Base-by-base conservation (phyloP, 2,329 filamentous ascomycete genomes). In the Pseudopithomyces chartarum region DNA sequence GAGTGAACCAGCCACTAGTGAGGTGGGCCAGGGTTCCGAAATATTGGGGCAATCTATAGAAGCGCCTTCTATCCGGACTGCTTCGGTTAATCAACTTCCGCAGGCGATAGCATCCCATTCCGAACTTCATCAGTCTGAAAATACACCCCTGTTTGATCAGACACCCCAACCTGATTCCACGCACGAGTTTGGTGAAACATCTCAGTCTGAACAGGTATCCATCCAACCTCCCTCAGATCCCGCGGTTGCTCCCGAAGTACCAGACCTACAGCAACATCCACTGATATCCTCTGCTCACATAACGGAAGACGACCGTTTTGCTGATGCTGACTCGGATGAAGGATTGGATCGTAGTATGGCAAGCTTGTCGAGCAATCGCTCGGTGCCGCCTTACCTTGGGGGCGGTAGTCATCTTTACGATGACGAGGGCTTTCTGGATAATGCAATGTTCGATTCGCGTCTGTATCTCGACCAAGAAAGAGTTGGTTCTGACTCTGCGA, bases 251-350 rank as follows among this genome's bases (percentile, higher is more conserved):
- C 47, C 20, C 15, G 56, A 44, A 45, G 50, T 17, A 43, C 52
- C 2, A 55, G 47, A 5, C 46, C 47, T 26, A 59, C 61, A 22
- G 40, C 48, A 48, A 46, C 22, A 29, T 23, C 45, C 49, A 20
- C 47, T 58, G 38, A 44, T 26, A 56, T 49, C 39, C 52, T 77
- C 74, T 8, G 44, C 64, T 5, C 64, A 69, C 19, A 75, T 73
- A 20, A 67, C 66, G 29, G 77, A 78, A 52, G 73, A 76, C 38
- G 76, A 79, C 55, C 63, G 75, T 19, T 79, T 78, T 62, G 75
- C 77, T 19, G 76, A 80, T 63, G 76, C 76, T 38, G 65, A 61
- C 19, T 75, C 74, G n/a, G 73, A 77, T 19, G 70, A 76, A 22
- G 69, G 70, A 1, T 38, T 66, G 33, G 59, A 63, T 33, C 58